Percentiles rank a stretch among this genome's conserved stretches.
These are phyloP conservation scores for Lepraria neglecta DNA, from an alignment of 495 filamentous ascomycete species.

Conservation along the genomic window DNA sequence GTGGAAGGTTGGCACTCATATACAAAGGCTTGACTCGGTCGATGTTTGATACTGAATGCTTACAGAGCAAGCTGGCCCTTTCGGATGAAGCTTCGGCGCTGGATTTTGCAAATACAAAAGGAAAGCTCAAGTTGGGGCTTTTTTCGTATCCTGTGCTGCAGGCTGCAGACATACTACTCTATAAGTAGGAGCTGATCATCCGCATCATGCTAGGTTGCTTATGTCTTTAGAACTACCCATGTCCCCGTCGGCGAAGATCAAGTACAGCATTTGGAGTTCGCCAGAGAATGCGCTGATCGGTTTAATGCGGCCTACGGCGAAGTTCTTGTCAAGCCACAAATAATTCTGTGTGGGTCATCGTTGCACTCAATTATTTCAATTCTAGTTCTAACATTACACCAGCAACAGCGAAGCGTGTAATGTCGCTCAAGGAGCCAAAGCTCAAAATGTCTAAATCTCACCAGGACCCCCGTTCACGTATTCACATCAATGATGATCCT, in stretches of 20 bases:
- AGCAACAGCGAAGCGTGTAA: conserved; percentile 75
- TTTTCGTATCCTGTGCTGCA: conserved; percentile 96
- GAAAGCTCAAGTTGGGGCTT: conserved; percentile 73
- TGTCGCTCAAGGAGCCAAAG: conserved; percentile 72
- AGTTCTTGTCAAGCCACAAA: conserved; percentile 62
- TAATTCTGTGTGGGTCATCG: conserved; percentile 60
- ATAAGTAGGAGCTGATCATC: conserved; percentile 48
- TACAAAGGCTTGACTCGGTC: background rate
- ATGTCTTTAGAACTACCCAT: conserved; percentile 64
- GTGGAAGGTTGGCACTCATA: conserved; percentile 67
- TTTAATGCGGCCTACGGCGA: conserved; percentile 71
- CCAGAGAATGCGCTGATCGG: conserved; percentile 69
- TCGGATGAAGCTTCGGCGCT: conserved; percentile 49
- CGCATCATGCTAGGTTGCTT: conserved; percentile 13
- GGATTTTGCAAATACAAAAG: conserved; percentile 42
- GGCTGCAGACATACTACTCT: conserved; percentile 87
- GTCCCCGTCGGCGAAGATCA: conserved; percentile 96
- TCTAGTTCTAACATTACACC: conserved; percentile 7
- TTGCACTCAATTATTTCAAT: conserved; percentile 1
- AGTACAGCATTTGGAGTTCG: conserved; percentile 86
- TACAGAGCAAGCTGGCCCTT: conserved; percentile 63
- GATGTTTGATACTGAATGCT: conserved; percentile 18
- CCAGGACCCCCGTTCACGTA: conserved; percentile 58
- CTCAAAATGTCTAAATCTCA: conserved; percentile 94
- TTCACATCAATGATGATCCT: conserved; percentile 68